Evolutionary conservation across 139 green algal genomes (phyloP).

Genomic region (Pseudopediastrum boryanum): DNA sequence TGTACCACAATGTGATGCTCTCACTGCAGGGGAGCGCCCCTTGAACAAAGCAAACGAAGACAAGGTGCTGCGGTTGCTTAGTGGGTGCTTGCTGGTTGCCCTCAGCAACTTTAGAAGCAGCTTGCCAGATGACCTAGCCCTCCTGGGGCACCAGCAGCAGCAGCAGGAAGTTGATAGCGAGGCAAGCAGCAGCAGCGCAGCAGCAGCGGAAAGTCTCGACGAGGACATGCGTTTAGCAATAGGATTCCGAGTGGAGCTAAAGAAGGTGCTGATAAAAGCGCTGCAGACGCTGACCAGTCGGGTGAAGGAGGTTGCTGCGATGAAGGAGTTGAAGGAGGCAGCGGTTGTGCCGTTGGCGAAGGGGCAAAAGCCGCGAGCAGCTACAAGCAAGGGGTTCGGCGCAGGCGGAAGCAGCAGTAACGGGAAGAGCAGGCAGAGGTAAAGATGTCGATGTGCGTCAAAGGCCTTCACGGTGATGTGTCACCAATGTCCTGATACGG

Average conservation of each 20-base stretch:
- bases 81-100: conserved; percentile 52
- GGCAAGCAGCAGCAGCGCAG: not conserved
- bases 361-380: conserved; percentile 26
- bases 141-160: conserved; percentile 38
- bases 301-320: conserved; percentile 32
- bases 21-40: not conserved
- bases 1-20: not conserved
- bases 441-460: too few species aligned
- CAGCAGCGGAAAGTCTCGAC: not conserved
- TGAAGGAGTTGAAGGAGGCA: conserved; percentile 8
- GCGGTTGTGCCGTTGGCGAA: conserved; percentile 11
- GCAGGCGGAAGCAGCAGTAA: too few species aligned
- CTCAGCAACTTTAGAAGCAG: conserved; percentile 62
- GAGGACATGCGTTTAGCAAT: conserved; percentile 63
- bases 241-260: conserved; percentile 67
- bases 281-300: conserved; percentile 44
- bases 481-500: too few species aligned
- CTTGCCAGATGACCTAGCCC: conserved; percentile 55
- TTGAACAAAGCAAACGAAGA: conserved; percentile 44
- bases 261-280: conserved; percentile 55
- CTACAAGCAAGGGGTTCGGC: conserved; percentile 26
- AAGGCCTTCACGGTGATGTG: too few species aligned
- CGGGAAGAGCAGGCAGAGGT: too few species aligned
- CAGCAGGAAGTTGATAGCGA: not conserved
- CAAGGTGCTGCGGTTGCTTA: conserved; percentile 56